Evolutionary conservation across 1,284 basidiomycete genomes (phyloP).

Genomic region (Cystobasidiaceae sp.): DNA sequence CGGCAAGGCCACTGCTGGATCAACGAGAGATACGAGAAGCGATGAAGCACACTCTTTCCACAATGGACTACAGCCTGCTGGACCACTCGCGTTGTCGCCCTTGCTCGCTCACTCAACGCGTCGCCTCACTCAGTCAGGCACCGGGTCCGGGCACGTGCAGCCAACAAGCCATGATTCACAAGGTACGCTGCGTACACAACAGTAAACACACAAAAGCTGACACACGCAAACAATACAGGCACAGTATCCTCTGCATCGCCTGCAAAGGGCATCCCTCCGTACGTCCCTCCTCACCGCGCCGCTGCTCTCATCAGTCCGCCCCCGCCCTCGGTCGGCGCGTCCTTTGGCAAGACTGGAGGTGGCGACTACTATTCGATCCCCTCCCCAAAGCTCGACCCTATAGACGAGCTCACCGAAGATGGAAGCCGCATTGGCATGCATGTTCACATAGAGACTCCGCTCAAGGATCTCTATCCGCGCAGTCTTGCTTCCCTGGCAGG

Average conservation of each 20-base stretch:
- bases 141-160: no score
- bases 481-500: not conserved
- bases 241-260: not conserved
- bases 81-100: no score
- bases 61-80: not conserved
- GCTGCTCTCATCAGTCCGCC: not conserved
- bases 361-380: conserved; percentile 12
- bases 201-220: no score
- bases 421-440: not conserved
- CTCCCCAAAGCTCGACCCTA: conserved; percentile 22
- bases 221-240: no score
- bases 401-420: conserved; percentile 6
- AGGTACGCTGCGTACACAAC: no score
- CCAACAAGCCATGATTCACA: no score
- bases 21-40: no score
- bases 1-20: not conserved
- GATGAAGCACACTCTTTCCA: no score
- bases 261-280: not conserved
- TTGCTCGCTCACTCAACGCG: no score
- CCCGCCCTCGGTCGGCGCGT: not conserved
- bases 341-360: not conserved
- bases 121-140: no score
- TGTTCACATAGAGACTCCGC: not conserved
- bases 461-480: not conserved
- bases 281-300: not conserved